Base-by-base conservation (phyloP, 805 yeast genomes). In the Wickerhamia fluorescens region DNA sequence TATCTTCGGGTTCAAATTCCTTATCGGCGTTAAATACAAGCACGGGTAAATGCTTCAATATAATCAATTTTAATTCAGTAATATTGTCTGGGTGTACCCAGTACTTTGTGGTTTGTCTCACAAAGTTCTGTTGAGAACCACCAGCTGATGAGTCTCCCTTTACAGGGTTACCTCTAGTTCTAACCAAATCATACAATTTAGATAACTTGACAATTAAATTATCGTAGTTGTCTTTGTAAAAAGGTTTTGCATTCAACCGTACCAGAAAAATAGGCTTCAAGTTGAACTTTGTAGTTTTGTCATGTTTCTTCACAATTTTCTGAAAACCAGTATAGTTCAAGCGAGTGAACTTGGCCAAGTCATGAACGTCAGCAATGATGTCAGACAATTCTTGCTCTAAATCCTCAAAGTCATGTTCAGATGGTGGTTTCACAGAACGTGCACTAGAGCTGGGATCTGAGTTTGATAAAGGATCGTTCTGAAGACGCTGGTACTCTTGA, bases 81-180 rank as follows among this genome's bases (percentile, higher is more conserved):
- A 92, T 87, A 56, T 92, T 89, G 58, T 92, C 97, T 3, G 96
- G 96, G 51, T 92, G 98, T 18, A 92, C 97, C 99, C 99, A 92
- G 61, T 92, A 92, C 53, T 92, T 92, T 6, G 98, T 92, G 13
- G 98, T 92, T 61, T 92, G 98, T 59, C 98, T 81, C 25, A 92
- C 97, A 49, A 92, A 92, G 63, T 92, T 92, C 58, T 92, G 98
- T 68, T 88, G 96, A 24, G 81, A 71, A 24, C 98, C 98, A 49
- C 98, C 98, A n/a, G 98, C 96, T 4, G 96, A 55, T 4, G 95
- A 78, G 59, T 92, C 98, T 40, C 97, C 97, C 47, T 75, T 72
- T 22, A 86, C 84, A 9, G 98, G 97, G 51, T 86, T 83, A 45
- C 98, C 98, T 44, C 95, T 74, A 1, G 97, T 92, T 55, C 97